Evolutionary conservation across 1,139 yeast genomes (phyloP), one percentile per base, ranked within the genome.

Genomic region (Pneumocystis wakefieldiae): DNA sequence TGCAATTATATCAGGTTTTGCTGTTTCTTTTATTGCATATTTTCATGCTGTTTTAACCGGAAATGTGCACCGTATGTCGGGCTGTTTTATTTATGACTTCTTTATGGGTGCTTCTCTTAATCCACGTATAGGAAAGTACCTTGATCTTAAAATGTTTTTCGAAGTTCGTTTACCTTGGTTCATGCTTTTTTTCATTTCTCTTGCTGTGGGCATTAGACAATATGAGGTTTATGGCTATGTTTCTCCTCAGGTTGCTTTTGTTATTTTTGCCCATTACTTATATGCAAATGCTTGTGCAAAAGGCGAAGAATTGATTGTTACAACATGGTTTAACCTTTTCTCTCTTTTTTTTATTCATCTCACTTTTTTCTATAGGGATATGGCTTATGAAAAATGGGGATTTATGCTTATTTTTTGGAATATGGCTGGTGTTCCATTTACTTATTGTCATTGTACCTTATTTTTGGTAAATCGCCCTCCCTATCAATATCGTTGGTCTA

Each of bases 371-470:
- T 42, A 1, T 57, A 57, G 59, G 59, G 98, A 92, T 75, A 91
- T 92, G 97, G 97, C 96, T 60, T 92, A 92, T 75, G 98, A 92
- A 75, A 92, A 94, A 76, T 92, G 92, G 71, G 98, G 98, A 14
- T 92, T 94, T 78, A 90, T 92, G 97, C 83, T 92, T 69, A 83
- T 91, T 70, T 92, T 92, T 80, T 92, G 98, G 98, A 92, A 92
- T 77, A 89, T 92, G 75, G 96, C 97, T 53, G 98, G 98, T 70
- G 98, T 92, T 57, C 98, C 98, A 62, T 92, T 85, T 83, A 92
- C 97, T 61, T 92, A 92, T 78, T 89, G 96, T 76, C 96, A 90
- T 74, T 86, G 95, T 75, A 87, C 96, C 12, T 79, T 92, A 70
- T 92, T 77, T 78, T 76, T 92, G 71, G 84, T 84, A 68, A 84